These are phyloP conservation scores for Diutina sp. DNA, from an alignment of 1,139 yeast species.

Conservation along the genomic window DNA sequence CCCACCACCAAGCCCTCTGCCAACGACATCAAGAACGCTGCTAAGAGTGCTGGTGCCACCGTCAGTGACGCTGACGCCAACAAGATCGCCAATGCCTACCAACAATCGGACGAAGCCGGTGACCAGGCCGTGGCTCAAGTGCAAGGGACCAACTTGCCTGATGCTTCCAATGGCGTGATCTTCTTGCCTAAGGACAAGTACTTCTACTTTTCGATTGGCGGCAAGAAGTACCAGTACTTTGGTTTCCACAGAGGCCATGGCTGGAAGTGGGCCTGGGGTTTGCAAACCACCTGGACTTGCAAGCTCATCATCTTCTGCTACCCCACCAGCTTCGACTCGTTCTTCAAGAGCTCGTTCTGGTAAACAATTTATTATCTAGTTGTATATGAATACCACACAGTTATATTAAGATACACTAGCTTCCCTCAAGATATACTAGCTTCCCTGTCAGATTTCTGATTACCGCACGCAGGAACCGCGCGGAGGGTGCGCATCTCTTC, in stretches of 20 bases:
- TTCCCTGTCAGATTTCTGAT: too few species aligned
- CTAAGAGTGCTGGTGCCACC: not conserved
- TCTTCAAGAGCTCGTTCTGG: not conserved
- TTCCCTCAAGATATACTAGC: too few species aligned
- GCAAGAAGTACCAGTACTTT: not conserved
- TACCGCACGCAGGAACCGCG: not conserved
- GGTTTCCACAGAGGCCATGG: not conserved
- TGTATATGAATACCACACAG: too few species aligned
- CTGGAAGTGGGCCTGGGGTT: not conserved
- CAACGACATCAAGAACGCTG: not conserved
- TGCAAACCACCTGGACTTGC: not conserved
- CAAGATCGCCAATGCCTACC: not conserved
- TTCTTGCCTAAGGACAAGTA: not conserved
- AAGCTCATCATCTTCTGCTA: not conserved
- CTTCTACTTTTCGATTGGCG: not conserved
- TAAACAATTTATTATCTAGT: too few species aligned
- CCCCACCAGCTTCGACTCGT: not conserved
- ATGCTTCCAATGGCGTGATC: not conserved
- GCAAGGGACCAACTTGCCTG: not conserved
- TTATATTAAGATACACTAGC: too few species aligned
- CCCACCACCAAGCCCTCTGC: not conserved
- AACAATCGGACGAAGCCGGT: not conserved
- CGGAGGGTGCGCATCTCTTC: not conserved
- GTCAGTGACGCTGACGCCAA: not conserved
- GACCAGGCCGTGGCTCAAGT: not conserved